Evolutionary conservation across 2,329 filamentous ascomycete genomes (phyloP).

Genomic region (Clarireedia sp.): DNA sequence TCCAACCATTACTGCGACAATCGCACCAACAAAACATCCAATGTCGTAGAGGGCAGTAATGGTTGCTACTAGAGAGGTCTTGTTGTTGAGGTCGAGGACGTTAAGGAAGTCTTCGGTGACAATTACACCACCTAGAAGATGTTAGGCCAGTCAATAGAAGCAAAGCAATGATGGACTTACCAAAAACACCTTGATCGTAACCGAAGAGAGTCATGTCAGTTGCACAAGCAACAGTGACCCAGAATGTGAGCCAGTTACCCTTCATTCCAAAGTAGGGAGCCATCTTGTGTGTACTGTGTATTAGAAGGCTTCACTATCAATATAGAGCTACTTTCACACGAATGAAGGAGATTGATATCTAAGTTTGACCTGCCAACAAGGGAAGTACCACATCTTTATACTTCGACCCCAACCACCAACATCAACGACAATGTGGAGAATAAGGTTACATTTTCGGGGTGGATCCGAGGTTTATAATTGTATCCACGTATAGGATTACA

Average conservation of each 20-base stretch:
- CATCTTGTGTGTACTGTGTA: background rate
- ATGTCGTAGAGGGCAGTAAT: slow-evolving; percentile 40
- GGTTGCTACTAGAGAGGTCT: slow-evolving; percentile 31
- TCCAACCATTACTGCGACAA: slow-evolving; percentile 17
- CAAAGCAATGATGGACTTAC: background rate
- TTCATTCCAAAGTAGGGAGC: slow-evolving; percentile 41
- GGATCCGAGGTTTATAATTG: background rate
- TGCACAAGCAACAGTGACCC: slow-evolving; percentile 42
- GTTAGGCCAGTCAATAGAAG: background rate
- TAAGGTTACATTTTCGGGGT: background rate
- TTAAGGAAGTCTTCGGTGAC: slow-evolving; percentile 36
- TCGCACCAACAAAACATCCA: slow-evolving; percentile 40
- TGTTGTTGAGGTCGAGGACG: slow-evolving; percentile 26
- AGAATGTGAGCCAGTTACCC: slow-evolving; percentile 49
- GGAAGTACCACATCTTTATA: background rate
- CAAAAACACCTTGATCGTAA: slow-evolving; percentile 42
- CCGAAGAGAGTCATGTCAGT: slow-evolving; percentile 38
- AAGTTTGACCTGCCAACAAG: background rate
- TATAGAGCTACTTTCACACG: background rate
- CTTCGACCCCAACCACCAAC: background rate
- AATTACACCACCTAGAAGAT: slow-evolving; percentile 35
- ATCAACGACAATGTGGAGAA: background rate
- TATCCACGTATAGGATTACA: background rate
- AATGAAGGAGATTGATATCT: background rate
- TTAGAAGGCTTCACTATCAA: background rate